phyloP scores from a whole-genome alignment of 768 basidiomycete species.

The Glaciozyma martinii region DNA sequence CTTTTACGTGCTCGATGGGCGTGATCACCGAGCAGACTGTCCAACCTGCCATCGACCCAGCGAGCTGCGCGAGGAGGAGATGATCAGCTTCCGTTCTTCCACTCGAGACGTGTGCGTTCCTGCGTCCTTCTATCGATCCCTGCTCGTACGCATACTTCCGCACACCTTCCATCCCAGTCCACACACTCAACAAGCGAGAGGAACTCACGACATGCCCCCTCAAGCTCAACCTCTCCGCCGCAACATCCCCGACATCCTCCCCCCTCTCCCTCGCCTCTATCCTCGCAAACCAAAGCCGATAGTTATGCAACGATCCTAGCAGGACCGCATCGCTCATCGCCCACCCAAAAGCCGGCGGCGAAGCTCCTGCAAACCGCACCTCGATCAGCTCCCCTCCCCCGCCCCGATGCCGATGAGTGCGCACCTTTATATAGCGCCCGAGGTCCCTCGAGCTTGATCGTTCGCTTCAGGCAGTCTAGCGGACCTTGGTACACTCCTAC shows the following conservation, averaged over 20 bases:
- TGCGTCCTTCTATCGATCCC: too few relatives aligned
- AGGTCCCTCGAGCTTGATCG: constrained; percentile 55
- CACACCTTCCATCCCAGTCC: background rate
- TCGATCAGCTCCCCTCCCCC: background rate
- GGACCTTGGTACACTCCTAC: constrained; percentile 57
- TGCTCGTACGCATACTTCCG: too few relatives aligned
- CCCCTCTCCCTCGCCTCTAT: constrained; percentile 43
- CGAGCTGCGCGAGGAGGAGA: constrained; percentile 39
- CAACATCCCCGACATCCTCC: constrained; percentile 31
- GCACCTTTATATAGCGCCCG: constrained; percentile 55
- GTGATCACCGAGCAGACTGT: constrained; percentile 66
- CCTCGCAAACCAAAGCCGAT: constrained; percentile 53
- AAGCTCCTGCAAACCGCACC: constrained; percentile 45
- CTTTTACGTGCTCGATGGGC: constrained; percentile 70
- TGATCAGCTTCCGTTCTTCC: background rate
- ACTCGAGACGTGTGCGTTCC: too few relatives aligned
- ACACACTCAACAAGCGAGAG: background rate
- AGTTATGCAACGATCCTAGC: constrained; percentile 55
- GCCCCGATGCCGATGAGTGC: background rate
- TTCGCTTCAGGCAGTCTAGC: constrained; percentile 52
- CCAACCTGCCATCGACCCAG: constrained; percentile 59
- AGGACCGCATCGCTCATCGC: constrained; percentile 62
- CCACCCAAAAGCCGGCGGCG: constrained; percentile 65
- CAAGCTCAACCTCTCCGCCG: constrained; percentile 50
- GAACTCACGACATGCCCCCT: constrained; percentile 47